Percentiles rank a stretch among this genome's conserved stretches.
Evolutionary conservation across 2,329 filamentous ascomycete species (phyloP).

Genomic region (Penicillium crustosum): DNA sequence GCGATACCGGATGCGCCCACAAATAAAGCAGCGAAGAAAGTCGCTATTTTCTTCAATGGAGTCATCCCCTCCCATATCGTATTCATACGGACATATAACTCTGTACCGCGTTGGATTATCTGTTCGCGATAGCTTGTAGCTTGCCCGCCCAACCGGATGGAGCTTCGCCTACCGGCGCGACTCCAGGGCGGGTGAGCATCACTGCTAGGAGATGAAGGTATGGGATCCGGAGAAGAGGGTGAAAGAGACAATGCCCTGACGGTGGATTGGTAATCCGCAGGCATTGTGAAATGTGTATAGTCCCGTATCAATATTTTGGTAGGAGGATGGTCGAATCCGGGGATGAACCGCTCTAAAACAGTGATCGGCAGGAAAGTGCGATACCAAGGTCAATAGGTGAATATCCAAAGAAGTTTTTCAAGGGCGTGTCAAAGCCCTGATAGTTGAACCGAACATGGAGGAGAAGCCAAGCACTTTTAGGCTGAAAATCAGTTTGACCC

Average conservation of each 20-base stretch:
- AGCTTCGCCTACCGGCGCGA: conserved; percentile 45
- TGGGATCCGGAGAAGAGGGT: conserved; percentile 44
- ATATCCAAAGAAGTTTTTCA: background rate
- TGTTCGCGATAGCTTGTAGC: conserved; percentile 38
- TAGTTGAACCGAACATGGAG: conserved; percentile 17
- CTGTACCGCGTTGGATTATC: conserved; percentile 39
- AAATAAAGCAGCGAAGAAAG: conserved; percentile 53
- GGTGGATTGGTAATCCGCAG: conserved; percentile 52
- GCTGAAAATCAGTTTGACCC: conserved; percentile 6
- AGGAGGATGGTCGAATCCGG: conserved; percentile 13
- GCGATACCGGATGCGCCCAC: conserved; percentile 61
- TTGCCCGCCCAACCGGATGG: conserved; percentile 36
- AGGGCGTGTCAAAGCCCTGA: conserved; percentile 26
- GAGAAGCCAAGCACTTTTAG: conserved; percentile 4
- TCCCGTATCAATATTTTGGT: conserved; percentile 4
- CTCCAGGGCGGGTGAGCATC: conserved; percentile 54
- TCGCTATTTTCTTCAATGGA: conserved; percentile 60
- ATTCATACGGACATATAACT: conserved; percentile 33
- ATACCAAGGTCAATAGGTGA: background rate
- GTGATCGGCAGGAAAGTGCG: conserved; percentile 10
- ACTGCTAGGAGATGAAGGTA: conserved; percentile 47
- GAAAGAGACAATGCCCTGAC: conserved; percentile 56
- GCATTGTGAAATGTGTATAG: conserved; percentile 33
- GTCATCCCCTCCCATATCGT: conserved; percentile 44
- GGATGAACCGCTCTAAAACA: conserved; percentile 1